Base-by-base conservation (phyloP, 163 green algal species). In the Chlamydomonas reinhardtii region DNA sequence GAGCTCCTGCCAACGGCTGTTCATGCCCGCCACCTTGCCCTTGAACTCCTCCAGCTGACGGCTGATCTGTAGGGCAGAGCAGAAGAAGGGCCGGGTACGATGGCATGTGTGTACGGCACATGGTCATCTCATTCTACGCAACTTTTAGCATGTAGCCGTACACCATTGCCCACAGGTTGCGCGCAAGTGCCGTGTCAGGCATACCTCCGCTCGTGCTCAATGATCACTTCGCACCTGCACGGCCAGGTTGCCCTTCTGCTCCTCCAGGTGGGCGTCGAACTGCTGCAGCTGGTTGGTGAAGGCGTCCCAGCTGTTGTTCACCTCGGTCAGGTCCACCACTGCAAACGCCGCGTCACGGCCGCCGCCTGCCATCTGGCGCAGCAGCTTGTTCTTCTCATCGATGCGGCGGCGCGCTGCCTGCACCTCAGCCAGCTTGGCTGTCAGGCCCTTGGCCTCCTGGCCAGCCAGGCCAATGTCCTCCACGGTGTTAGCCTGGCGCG, bases 341-440 rank as follows among this genome's bases (percentile, higher is more conserved):
- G 88, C 90, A 48, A 89, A 86, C 24, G 48, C 14, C 22, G 85
- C 82, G 64, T 89, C 85, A n/a, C 79, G 73, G 70, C 75, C 79
- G 43, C 61, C 86, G 68, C 79, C 84, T 6, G 90, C 91, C 88
- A 96, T 92, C 35, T 92, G 76, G 0, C 91, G 90, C 74, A 98
- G 88, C 74, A 98, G 87, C 82, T 94, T 93, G 87, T 96, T 95
- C 86, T 96, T 96, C 73, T 98, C 95, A 43, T 96, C 94, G 20
- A 96, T 90, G 37, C 91, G 90, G 25, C 93, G 89, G 19, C 92
- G 88, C 70, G 94, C 74, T 74, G 90, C 85, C 69, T 86, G 39
- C 16, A 94, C 76, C 4, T 90, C 85, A 6, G 11, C 43, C 27
- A 94, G 84, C 39, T 86, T 76, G 4, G 85, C 81, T 54, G 95